These are phyloP conservation scores for Myxozyma neotropica DNA, from an alignment of 805 yeast genomes.

Conservation along the genomic window DNA sequence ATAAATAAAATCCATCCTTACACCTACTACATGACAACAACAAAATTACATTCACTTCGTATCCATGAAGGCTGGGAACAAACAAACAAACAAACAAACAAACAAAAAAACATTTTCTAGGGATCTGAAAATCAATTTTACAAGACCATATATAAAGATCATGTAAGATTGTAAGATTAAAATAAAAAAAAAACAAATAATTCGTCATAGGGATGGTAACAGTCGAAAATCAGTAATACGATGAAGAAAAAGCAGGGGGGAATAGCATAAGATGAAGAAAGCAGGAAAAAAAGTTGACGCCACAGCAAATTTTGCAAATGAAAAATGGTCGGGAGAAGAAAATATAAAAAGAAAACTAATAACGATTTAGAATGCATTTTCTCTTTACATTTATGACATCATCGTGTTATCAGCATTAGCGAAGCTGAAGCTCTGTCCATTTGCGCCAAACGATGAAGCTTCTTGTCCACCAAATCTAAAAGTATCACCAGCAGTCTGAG, in stretches of 20 bases:
- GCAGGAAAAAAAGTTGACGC: background rate
- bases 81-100: background rate
- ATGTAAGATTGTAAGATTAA: background rate
- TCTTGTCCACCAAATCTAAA: slow-evolving; percentile 82
- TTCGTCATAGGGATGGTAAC: background rate
- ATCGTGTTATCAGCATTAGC: slow-evolving; percentile 19
- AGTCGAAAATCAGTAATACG: too few species aligned
- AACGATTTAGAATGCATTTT: background rate
- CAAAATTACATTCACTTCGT: slow-evolving; percentile 1
- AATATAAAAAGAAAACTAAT: background rate
- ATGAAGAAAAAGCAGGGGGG: background rate
- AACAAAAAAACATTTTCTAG: slow-evolving; percentile 8
- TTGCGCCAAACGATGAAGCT: slow-evolving; percentile 6
- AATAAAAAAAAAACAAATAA: background rate
- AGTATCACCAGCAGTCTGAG: slow-evolving; percentile 77
- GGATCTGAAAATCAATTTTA: background rate
- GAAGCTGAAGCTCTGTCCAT: slow-evolving; percentile 55
- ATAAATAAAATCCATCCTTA: slow-evolving; percentile 15
- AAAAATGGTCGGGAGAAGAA: background rate
- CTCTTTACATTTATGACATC: slow-evolving; percentile 5
- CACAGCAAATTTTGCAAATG: slow-evolving; percentile 3
- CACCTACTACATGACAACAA: slow-evolving; percentile 19
- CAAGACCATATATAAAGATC: background rate
- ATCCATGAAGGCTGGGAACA: background rate
- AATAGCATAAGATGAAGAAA: background rate